Conservation (phyloP, 2,329 filamentous ascomycete species). For the Neonectria ditissima region DNA sequence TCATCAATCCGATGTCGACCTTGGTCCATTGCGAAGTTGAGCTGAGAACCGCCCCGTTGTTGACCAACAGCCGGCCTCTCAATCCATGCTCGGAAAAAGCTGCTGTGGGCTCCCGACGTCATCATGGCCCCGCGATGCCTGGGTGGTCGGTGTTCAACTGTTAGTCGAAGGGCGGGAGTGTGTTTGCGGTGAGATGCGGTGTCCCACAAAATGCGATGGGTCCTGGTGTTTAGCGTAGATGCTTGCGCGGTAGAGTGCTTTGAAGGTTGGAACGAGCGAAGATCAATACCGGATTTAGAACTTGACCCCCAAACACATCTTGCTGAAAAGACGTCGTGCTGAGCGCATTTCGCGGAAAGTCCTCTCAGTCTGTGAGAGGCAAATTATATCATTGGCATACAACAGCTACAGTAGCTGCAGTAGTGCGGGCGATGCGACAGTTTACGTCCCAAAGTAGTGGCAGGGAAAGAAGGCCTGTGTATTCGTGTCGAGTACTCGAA, state of each 20-base stretch:
- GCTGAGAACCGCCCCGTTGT: neutral
- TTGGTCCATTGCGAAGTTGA: constrained; percentile 8
- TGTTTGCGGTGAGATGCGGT: constrained; percentile 37
- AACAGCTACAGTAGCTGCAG: constrained; percentile 20
- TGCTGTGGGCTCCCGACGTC: constrained; percentile 39
- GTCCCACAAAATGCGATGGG: constrained; percentile 30
- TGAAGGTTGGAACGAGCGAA: constrained; percentile 40
- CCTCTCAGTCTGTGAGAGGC: neutral
- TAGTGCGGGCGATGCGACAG: constrained; percentile 24
- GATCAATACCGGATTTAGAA: constrained; percentile 38
- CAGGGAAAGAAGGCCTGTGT: constrained; percentile 19
- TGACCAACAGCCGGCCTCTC: constrained; percentile 18
- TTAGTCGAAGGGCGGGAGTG: constrained; percentile 15
- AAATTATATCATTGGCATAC: constrained; percentile 9
- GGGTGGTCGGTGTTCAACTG: constrained; percentile 5
- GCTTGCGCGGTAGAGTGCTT: constrained; percentile 32
- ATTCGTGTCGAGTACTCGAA: constrained; percentile 14
- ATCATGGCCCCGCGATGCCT: constrained; percentile 25
- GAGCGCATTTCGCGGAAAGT: constrained; percentile 5
- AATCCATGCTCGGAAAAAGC: constrained; percentile 25
- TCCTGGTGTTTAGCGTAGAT: constrained; percentile 37
- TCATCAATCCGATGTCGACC: constrained; percentile 15
- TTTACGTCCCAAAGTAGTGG: constrained; percentile 22
- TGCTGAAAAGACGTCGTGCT: neutral
- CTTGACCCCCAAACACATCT: constrained; percentile 23